These are phyloP conservation scores for Lasiodiplodia sp. DNA, from an alignment of 2,329 filamentous ascomycete species.

Conservation along the genomic window DNA sequence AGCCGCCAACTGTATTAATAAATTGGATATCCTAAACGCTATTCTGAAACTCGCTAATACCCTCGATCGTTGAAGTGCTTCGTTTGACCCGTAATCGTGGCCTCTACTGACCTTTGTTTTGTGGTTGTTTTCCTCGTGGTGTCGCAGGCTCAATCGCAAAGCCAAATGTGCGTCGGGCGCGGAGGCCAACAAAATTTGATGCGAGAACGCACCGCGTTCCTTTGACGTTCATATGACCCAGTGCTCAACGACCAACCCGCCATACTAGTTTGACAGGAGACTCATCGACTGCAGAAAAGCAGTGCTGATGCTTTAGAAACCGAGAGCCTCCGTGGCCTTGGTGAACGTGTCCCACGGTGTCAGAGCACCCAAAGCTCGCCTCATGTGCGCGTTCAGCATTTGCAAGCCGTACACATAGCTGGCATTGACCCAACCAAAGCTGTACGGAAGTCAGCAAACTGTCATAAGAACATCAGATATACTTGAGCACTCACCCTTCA, in stretches of 20 bases:
- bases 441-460: constrained; percentile 50
- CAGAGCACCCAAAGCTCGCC: constrained; percentile 84
- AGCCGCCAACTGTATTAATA: not conserved
- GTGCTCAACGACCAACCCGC: not conserved
- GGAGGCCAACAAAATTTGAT: not conserved
- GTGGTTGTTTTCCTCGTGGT: not conserved
- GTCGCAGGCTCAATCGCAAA: not conserved
- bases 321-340: constrained; percentile 63
- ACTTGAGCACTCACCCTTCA: constrained; percentile 77
- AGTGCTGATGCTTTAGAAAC: constrained; percentile 29
- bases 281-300: too few species aligned
- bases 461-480: not conserved
- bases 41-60: constrained; percentile 1
- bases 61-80: not conserved
- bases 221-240: not conserved
- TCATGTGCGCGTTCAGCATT: constrained; percentile 87
- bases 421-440: constrained; percentile 98
- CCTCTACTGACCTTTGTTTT: not conserved
- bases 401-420: constrained; percentile 94
- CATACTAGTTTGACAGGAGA: too few species aligned
- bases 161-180: not conserved
- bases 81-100: not conserved
- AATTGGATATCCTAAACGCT: constrained; percentile 12
- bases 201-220: not conserved
- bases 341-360: constrained; percentile 86